These are phyloP conservation scores for Corynascus novoguineensis DNA, from an alignment of 495 filamentous ascomycete species.

Conservation along the genomic window DNA sequence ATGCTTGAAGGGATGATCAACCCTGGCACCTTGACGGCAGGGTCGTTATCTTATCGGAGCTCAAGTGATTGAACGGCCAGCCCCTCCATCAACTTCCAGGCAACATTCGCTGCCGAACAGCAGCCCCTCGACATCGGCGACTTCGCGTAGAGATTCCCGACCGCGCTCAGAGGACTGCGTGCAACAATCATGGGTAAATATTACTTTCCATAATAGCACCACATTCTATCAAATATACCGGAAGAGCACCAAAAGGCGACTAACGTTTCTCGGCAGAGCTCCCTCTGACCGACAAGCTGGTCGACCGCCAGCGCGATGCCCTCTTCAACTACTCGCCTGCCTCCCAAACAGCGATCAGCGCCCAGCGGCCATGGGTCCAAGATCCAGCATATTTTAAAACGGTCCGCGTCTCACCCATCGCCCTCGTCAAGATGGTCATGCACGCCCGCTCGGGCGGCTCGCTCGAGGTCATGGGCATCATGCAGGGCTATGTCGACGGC, in stretches of 20 bases:
- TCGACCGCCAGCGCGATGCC: slow-evolving; percentile 80
- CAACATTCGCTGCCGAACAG: slow-evolving; percentile 1
- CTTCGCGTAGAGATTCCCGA: neutral
- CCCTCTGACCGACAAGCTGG: slow-evolving; percentile 49
- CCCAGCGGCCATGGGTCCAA: slow-evolving; percentile 66
- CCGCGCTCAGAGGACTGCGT: neutral
- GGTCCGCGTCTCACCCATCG: slow-evolving; percentile 87
- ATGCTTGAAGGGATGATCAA: neutral
- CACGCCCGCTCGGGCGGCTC: slow-evolving; percentile 89
- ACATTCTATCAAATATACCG: neutral
- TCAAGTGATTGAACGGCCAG: slow-evolving; percentile 6
- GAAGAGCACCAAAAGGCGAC: neutral
- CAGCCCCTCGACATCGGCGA: neutral
- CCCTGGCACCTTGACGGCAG: slow-evolving; percentile 24
- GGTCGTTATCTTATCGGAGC: slow-evolving; percentile 31
- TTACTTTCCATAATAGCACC: neutral
- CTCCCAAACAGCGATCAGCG: slow-evolving; percentile 55
- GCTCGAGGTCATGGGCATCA: slow-evolving; percentile 95
- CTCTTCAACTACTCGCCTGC: slow-evolving; percentile 75
- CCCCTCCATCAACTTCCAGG: slow-evolving; percentile 15
- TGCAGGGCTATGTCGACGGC: slow-evolving; percentile 89
- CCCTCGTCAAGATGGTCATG: slow-evolving; percentile 98
- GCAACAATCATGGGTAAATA: slow-evolving; percentile 10
- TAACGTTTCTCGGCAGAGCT: slow-evolving; percentile 56
- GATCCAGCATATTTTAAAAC: slow-evolving; percentile 87